Conservation (phyloP, 495 filamentous ascomycete genomes). For the Podospora appendiculata region DNA sequence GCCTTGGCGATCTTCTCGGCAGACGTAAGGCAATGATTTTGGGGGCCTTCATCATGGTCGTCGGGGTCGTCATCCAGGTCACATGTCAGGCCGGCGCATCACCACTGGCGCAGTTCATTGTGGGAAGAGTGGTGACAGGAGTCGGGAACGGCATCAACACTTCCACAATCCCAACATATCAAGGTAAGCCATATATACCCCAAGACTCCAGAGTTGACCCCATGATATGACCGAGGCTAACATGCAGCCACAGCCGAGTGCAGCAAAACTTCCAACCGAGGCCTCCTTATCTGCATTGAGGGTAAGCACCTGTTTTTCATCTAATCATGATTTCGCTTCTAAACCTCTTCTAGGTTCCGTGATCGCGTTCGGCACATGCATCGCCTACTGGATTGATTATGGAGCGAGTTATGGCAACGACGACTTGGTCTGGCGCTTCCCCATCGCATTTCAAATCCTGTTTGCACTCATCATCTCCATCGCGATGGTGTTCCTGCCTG, state of each 20-base stretch:
- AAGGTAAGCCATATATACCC: conserved; percentile 48
- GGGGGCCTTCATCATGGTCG: conserved; percentile 63
- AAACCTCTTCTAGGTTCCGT: no score
- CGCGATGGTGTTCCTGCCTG: conserved; percentile 60
- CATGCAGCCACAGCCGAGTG: conserved; percentile 42
- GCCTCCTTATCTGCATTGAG: conserved; percentile 78
- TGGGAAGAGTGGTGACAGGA: conserved; percentile 67
- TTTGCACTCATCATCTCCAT: conserved; percentile 61
- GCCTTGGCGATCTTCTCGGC: conserved; percentile 60
- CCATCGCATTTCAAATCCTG: conserved; percentile 73
- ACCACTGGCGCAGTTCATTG: conserved; percentile 59
- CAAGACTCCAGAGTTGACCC: not conserved
- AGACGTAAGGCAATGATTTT: conserved; percentile 47
- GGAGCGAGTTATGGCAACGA: conserved; percentile 60
- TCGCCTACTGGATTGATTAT: conserved; percentile 82
- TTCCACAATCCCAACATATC: conserved; percentile 71
- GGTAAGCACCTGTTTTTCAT: conserved; percentile 42
- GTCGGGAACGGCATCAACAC: conserved; percentile 75
- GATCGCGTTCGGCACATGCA: conserved; percentile 70
- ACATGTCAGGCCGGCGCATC: conserved; percentile 36
- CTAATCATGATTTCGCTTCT: no score
- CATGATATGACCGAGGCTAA: no score
- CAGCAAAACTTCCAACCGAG: conserved; percentile 67
- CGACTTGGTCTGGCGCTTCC: conserved; percentile 69
- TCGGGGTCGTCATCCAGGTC: conserved; percentile 65